Percentiles rank a stretch among this genome's conserved stretches.
Evolutionary conservation across 148 eudicot genomes (phyloP).

Genomic region (Agrostemma githago): DNA sequence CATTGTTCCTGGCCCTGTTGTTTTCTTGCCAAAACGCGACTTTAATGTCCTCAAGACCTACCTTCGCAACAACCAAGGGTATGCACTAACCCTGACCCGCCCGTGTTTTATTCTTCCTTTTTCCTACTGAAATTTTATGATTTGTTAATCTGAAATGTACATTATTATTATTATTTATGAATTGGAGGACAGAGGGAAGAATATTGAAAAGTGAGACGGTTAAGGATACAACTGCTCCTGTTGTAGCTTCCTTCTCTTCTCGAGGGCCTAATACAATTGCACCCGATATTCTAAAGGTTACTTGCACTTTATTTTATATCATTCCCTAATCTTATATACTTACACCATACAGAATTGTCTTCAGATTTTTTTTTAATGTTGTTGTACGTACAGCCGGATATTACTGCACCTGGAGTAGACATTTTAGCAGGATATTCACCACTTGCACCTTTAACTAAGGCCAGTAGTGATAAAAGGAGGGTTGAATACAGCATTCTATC

Average conservation of each 20-base stretch:
- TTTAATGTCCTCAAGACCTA: not conserved
- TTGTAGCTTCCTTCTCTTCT: conserved; percentile 8
- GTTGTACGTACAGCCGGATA: conserved; percentile 48
- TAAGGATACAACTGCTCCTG: not conserved
- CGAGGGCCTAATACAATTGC: conserved; percentile 9
- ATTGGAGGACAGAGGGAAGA: not conserved
- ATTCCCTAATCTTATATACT: too few relatives aligned
- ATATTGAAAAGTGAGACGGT: not conserved
- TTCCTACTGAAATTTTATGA: not conserved
- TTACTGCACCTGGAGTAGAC: conserved; percentile 59
- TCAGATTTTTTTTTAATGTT: too few relatives aligned
- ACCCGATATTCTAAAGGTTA: conserved; percentile 9
- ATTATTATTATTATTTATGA: too few relatives aligned
- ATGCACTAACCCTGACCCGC: not conserved
- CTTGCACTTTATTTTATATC: too few relatives aligned
- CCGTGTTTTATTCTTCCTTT: not conserved
- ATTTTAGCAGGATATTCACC: conserved; percentile 57
- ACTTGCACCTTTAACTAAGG: not conserved
- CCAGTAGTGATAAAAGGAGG: conserved; percentile 17
- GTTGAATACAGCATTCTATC: conserved; percentile 34
- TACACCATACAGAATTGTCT: too few relatives aligned
- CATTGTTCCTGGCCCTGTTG: conserved; percentile 8
- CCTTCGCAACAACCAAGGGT: not conserved
- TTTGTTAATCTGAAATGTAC: not conserved
- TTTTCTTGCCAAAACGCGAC: not conserved